Evolutionary conservation across 371 early-diverging fungal species (phyloP).

Genomic region (Syncephalastrum racemosum): DNA sequence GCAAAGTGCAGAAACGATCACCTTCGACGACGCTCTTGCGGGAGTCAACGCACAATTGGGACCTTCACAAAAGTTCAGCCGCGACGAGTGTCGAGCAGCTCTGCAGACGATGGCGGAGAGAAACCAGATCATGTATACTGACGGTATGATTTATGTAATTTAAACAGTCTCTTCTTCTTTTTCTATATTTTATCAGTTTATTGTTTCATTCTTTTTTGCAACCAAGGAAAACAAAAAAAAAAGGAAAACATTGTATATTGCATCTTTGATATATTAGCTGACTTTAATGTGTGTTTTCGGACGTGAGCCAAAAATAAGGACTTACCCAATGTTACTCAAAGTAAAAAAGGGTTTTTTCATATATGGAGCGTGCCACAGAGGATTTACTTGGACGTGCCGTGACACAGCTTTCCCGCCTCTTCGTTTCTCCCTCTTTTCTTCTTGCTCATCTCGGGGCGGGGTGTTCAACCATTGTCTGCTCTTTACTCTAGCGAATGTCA

Average conservation of each 20-base stretch:
- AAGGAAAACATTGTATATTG: not conserved
- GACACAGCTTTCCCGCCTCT: too few relatives aligned
- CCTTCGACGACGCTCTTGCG: constrained; percentile 41
- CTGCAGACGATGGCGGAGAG: constrained; percentile 51
- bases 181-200: not conserved
- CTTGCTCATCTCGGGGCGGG: too few relatives aligned
- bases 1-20: constrained; percentile 10
- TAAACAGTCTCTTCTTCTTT: constrained; percentile 32
- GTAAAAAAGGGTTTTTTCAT: too few relatives aligned
- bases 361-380: too few relatives aligned
- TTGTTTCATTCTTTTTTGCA: not conserved
- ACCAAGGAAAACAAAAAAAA: constrained; percentile 1
- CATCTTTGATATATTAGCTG: too few relatives aligned
- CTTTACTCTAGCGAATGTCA: too few relatives aligned
- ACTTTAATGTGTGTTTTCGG: too few relatives aligned
- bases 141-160: constrained; percentile 63
- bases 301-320: too few relatives aligned
- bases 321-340: too few relatives aligned
- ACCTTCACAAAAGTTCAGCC: constrained; percentile 22
- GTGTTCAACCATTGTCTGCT: too few relatives aligned
- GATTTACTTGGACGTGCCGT: too few relatives aligned
- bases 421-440: too few relatives aligned
- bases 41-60: constrained; percentile 40
- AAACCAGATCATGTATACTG: constrained; percentile 76
- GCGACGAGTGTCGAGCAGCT: constrained; percentile 25